Conservation (phyloP, 1,284 basidiomycete genomes). For the Austroboletus novae-zelandiae region DNA sequence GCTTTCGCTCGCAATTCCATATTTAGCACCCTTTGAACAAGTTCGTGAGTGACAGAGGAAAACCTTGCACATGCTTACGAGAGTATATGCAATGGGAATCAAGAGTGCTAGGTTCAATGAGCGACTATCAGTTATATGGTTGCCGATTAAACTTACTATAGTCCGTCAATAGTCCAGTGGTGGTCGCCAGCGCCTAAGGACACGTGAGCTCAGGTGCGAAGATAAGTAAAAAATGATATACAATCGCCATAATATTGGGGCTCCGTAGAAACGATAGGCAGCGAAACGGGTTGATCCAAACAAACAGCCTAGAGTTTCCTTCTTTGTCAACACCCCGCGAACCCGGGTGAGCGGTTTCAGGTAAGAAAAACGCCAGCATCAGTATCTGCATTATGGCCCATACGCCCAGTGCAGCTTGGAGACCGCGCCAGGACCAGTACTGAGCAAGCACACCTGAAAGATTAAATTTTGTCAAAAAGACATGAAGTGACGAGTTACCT, state of each 20-base stretch:
- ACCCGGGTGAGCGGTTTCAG: slow-evolving; percentile 67
- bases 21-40: slow-evolving; percentile 49
- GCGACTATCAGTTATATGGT: not conserved
- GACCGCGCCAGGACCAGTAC: slow-evolving; percentile 68
- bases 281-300: slow-evolving; percentile 60
- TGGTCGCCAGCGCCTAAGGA: slow-evolving; percentile 40
- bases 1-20: slow-evolving; percentile 57
- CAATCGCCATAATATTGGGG: slow-evolving; percentile 55
- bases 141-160: slow-evolving; percentile 35
- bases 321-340: slow-evolving; percentile 43
- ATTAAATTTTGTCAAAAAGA: slow-evolving; percentile 2
- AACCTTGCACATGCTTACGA: slow-evolving; percentile 22
- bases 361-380: slow-evolving; percentile 52
- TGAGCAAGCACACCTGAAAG: slow-evolving; percentile 44
- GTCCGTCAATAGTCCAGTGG: slow-evolving; percentile 42
- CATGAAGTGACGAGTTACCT: slow-evolving; percentile 27
- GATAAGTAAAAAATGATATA: slow-evolving; percentile 32
- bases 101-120: slow-evolving; percentile 34
- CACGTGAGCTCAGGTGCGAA: not conserved
- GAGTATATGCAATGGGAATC: slow-evolving; percentile 33
- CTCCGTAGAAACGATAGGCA: slow-evolving; percentile 53
- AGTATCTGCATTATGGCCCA: slow-evolving; percentile 45
- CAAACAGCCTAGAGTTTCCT: slow-evolving; percentile 34
- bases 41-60: not conserved
- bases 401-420: slow-evolving; percentile 54